A percentile compares a stretch with the other conserved stretches of the same genome.
These are phyloP conservation scores for Tylopilus sp. DNA, from an alignment of 1,284 basidiomycete genomes.

Conservation along the genomic window DNA sequence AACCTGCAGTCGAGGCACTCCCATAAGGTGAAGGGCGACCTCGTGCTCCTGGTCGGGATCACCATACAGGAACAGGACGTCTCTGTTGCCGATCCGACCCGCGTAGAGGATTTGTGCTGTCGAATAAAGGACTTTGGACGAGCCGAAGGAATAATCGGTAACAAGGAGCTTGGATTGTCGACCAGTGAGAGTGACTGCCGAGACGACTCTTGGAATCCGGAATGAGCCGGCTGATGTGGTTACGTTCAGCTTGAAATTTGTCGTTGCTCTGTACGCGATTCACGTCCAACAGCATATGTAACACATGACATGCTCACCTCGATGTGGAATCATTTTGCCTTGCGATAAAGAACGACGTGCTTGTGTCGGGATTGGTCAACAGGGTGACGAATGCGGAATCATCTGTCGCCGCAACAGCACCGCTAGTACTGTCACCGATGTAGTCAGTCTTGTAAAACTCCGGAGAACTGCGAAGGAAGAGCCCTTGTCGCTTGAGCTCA, in stretches of 20 bases:
- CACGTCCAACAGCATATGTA: not conserved
- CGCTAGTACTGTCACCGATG: conserved; percentile 57
- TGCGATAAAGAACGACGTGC: conserved; percentile 63
- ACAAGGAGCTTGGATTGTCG: conserved; percentile 67
- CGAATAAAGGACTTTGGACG: conserved; percentile 53
- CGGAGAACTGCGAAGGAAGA: conserved; percentile 70
- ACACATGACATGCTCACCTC: conserved; percentile 42
- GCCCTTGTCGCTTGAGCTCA: conserved; percentile 68
- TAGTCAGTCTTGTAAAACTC: conserved; percentile 74
- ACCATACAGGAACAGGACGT: conserved; percentile 67
- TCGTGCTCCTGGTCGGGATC: conserved; percentile 58
- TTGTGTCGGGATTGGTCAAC: conserved; percentile 62
- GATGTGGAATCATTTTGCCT: conserved; percentile 65
- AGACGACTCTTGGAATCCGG: conserved; percentile 49
- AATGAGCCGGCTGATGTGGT: conserved; percentile 47
- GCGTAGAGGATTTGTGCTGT: conserved; percentile 67
- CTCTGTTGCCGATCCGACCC: conserved; percentile 58
- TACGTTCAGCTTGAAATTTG: conserved; percentile 53
- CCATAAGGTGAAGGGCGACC: conserved; percentile 44
- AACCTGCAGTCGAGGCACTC: conserved; percentile 39
- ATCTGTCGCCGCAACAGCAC: conserved; percentile 46
- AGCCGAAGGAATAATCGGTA: conserved; percentile 63
- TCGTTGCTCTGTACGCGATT: conserved; percentile 38
- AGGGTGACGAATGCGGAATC: conserved; percentile 54
- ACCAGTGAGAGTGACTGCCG: conserved; percentile 55